Base-by-base conservation (phyloP, 2,329 filamentous ascomycete species). In the Calonectria pseudoturangicola region DNA sequence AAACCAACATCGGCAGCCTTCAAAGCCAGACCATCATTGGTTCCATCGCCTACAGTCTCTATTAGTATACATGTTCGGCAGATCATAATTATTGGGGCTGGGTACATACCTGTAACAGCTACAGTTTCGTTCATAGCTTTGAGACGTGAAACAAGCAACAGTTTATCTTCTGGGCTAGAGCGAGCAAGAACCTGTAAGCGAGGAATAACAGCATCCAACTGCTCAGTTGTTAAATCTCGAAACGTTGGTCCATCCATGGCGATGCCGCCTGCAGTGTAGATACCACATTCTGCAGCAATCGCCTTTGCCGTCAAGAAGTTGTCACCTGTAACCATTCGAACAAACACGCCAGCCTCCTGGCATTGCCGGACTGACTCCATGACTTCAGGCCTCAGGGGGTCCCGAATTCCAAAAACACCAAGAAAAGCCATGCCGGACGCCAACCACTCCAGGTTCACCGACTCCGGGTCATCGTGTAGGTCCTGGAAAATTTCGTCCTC, bases 341-440 rank as follows among this genome's bases (percentile, higher is more conserved):
- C 90, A 73, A 90, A 89, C 12, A 93, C 91, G 70, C 91, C 91
- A 18, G 92, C 92, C 33, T 86, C 84, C 74, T 92, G 89, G 70
- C 91, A 92, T 68, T 90, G 86, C 39, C 87, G 84, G 5, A 93
- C 91, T 0, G 92, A 90, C 45, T 91, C 87, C 2, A 87, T 84
- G 2, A 93, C 92, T 63, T 90, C 90, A 0, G 87, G 85, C 51
- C 92, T 88, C 9, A 93, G 82, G 25, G 92, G 92, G 80, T 93
- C 92, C 73, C 92, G 89, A 56, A 93, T 93, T 75, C 91, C 92
- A 75, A 94, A 86, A 27, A 94, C 87, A 9, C 92, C 92, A 72
- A 95, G 84, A 83, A 95, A 93, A 2, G 89, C 92, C 90, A 97
- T 94, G 51, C 92, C 89, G 82, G 76, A 92, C 84, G 65, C 82